A percentile compares a stretch with the other conserved stretches of the same genome.
phyloP scores from a whole-genome alignment of 2,329 filamentous ascomycete genomes.

The Microcyclospora pomicola region DNA sequence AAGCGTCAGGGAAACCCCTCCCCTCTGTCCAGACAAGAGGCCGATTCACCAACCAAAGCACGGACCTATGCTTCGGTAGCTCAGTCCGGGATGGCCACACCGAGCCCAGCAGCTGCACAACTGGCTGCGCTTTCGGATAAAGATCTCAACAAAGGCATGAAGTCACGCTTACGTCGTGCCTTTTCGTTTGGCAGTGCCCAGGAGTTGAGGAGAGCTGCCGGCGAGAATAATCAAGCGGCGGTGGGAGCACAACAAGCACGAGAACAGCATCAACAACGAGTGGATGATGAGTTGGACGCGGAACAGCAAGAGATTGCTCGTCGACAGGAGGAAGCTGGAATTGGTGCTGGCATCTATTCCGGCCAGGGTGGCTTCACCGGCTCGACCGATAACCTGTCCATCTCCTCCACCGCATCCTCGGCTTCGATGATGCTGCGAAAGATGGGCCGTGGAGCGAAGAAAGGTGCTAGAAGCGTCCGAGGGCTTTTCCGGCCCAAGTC shows the following conservation, averaged over 20 bases:
- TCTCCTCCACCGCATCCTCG: conserved; percentile 78
- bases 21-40: conserved; percentile 32
- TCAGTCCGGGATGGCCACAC: conserved; percentile 13
- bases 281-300: conserved; percentile 42
- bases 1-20: conserved; percentile 32
- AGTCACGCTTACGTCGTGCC: conserved; percentile 73
- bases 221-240: conserved; percentile 39
- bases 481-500: conserved; percentile 94
- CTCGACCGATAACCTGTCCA: conserved; percentile 88
- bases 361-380: conserved; percentile 72
- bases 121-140: conserved; percentile 78
- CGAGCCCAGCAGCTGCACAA: conserved; percentile 66
- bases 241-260: conserved; percentile 10
- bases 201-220: conserved; percentile 66
- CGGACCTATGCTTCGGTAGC: conserved; percentile 21
- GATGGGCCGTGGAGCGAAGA: conserved; percentile 98
- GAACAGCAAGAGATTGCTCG: conserved; percentile 86
- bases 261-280: conserved; percentile 18
- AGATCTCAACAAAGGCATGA: conserved; percentile 63
- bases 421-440: conserved; percentile 92
- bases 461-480: conserved; percentile 76
- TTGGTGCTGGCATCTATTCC: conserved; percentile 88
- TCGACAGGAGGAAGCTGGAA: conserved; percentile 80
- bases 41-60: conserved; percentile 19
- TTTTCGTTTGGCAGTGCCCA: conserved; percentile 96